phyloP scores from a whole-genome alignment of 1,284 basidiomycete species.

The Ganoderma leucocontextum region DNA sequence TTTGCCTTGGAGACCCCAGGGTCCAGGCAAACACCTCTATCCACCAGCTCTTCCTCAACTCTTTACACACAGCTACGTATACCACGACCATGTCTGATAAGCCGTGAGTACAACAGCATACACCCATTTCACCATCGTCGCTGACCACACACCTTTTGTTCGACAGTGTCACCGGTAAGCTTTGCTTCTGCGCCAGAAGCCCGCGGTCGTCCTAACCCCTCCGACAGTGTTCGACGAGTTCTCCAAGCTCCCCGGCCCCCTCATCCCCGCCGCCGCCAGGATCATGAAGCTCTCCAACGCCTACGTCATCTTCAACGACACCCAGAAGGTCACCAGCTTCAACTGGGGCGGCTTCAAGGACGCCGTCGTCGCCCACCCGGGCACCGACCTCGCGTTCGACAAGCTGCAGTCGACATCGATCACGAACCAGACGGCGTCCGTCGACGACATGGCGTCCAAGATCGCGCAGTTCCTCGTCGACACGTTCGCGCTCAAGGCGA shows the following conservation, averaged over 20 bases:
- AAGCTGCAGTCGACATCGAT: not conserved
- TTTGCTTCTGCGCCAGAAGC: not conserved
- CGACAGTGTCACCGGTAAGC: not conserved
- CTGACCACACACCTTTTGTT: not conserved
- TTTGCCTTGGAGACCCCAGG: not conserved
- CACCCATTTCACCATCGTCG: not conserved
- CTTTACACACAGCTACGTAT: not conserved
- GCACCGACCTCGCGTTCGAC: constrained; percentile 1
- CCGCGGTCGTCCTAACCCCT: not conserved
- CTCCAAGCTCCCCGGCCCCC: not conserved
- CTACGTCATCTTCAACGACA: not conserved
- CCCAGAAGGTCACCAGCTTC: not conserved
- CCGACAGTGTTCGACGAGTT: not conserved
- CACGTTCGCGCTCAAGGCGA: constrained; percentile 1
- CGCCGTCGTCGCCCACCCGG: not conserved
- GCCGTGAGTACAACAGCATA: not conserved
- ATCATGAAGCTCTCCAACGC: constrained; percentile 1
- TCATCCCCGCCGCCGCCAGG: not conserved
- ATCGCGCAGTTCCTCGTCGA: constrained; percentile 4
- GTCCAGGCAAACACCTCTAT: not conserved
- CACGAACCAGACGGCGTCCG: constrained; percentile 1
- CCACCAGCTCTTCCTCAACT: not conserved
- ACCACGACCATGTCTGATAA: not conserved
- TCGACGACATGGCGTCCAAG: not conserved
- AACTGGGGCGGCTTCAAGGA: not conserved